Evolutionary conservation across 345 rosid genomes (phyloP).

Genomic region (Gossypium ekmanianum): DNA sequence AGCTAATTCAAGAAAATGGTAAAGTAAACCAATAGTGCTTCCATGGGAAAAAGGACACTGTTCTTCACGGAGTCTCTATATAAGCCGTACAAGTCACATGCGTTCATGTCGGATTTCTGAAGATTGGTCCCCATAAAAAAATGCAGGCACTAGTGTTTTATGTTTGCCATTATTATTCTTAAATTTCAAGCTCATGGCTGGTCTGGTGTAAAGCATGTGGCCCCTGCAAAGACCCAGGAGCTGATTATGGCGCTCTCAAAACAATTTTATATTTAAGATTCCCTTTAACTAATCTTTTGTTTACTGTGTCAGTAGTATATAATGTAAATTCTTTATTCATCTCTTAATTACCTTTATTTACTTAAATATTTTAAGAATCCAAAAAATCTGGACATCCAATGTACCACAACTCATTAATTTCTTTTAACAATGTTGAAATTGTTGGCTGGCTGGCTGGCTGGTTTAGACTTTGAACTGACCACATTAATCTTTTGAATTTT

Average conservation of each 20-base stretch:
- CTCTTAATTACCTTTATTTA: neutral
- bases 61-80: neutral
- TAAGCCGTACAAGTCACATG: conserved; percentile 13
- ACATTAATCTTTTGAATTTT: neutral
- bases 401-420: neutral
- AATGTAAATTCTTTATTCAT: neutral
- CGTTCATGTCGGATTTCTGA: neutral
- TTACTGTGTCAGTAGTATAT: neutral
- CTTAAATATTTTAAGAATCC: neutral
- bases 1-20: conserved; percentile 3
- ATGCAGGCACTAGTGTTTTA: neutral
- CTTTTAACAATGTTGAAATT: neutral
- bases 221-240: neutral
- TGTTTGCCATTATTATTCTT: neutral
- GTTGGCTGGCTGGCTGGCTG: neutral
- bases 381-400: neutral
- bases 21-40: neutral
- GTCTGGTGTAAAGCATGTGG: neutral
- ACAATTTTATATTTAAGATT: neutral
- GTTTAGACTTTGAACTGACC: neutral
- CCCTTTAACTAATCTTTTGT: neutral
- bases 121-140: neutral
- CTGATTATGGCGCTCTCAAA: neutral
- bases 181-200: neutral
- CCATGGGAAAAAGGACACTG: neutral